phyloP scores from a whole-genome alignment of 306 rosid genomes.

The Vigna radiata region DNA sequence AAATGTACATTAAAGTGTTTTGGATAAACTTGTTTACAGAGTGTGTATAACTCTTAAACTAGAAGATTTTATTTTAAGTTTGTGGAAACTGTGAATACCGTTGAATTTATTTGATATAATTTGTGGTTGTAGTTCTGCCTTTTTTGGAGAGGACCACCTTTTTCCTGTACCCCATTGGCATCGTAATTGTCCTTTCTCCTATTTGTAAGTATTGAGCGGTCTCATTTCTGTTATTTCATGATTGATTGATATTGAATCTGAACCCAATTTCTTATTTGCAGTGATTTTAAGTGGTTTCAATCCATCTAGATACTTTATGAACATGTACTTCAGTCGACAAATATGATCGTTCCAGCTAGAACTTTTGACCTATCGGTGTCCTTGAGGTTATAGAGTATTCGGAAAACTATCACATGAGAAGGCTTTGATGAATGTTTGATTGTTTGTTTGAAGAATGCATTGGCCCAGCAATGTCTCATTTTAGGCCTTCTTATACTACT shows the following conservation, averaged over 20 bases:
- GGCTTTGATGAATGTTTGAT: constrained; percentile 50
- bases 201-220: constrained; percentile 76
- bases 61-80: constrained; percentile 16
- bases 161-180: constrained; percentile 92
- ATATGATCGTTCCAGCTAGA: constrained; percentile 55
- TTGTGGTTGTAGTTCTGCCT: constrained; percentile 79
- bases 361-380: constrained; percentile 56
- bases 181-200: constrained; percentile 88
- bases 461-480: constrained; percentile 46
- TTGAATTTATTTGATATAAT: constrained; percentile 43
- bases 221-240: constrained; percentile 32
- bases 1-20: constrained; percentile 12
- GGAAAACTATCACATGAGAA: constrained; percentile 51
- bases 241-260: constrained; percentile 37
- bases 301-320: constrained; percentile 97
- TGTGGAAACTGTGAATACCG: constrained; percentile 10
- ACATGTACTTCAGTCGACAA: constrained; percentile 78
- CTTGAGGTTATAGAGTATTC: constrained; percentile 57
- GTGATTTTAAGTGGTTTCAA: constrained; percentile 97
- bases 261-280: constrained; percentile 55
- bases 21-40: constrained; percentile 13
- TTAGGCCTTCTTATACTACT: constrained; percentile 53
- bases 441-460: constrained; percentile 47
- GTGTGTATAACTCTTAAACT: constrained; percentile 12
- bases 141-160: constrained; percentile 96